A percentile compares a stretch with the other conserved stretches of the same genome.
These are phyloP conservation scores for Chloromonas sp. DNA, from an alignment of 163 green algal species.

Conservation along the genomic window DNA sequence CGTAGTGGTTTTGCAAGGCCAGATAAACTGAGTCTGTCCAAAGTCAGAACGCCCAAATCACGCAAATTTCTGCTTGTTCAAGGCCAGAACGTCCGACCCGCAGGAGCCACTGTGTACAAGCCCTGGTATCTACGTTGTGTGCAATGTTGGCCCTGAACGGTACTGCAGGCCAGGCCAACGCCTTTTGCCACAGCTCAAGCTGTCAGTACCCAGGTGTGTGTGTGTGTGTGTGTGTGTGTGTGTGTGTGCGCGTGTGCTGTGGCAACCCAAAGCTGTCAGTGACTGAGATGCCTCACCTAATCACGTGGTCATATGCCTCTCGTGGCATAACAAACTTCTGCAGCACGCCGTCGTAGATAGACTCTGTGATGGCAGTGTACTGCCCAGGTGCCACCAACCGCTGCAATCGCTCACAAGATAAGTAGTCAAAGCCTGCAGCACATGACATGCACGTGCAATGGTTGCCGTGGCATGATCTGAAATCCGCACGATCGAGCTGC, in stretches of 20 bases:
- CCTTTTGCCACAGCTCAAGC: too few relatives aligned
- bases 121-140: too few relatives aligned
- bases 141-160: too few relatives aligned
- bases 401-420: slow-evolving; percentile 10
- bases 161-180: too few relatives aligned
- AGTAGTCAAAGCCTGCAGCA: slow-evolving; percentile 17
- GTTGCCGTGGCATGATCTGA: not conserved
- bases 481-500: not conserved
- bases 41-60: too few relatives aligned
- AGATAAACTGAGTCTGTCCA: too few relatives aligned
- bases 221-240: not conserved
- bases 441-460: not conserved
- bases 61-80: too few relatives aligned
- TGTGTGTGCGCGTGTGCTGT: not conserved
- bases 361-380: slow-evolving; percentile 8
- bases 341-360: slow-evolving; percentile 32
- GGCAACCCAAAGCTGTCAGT: not conserved
- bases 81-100: too few relatives aligned
- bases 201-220: too few relatives aligned
- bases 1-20: not conserved
- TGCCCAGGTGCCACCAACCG: slow-evolving; percentile 15
- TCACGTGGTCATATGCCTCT: slow-evolving; percentile 19
- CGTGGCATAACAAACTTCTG: slow-evolving; percentile 29
- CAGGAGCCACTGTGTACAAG: too few relatives aligned
- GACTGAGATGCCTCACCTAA: slow-evolving; percentile 3